Evolutionary conservation across 1,284 basidiomycete genomes (phyloP).

Genomic region (Tilletiopsis washingtonensis): DNA sequence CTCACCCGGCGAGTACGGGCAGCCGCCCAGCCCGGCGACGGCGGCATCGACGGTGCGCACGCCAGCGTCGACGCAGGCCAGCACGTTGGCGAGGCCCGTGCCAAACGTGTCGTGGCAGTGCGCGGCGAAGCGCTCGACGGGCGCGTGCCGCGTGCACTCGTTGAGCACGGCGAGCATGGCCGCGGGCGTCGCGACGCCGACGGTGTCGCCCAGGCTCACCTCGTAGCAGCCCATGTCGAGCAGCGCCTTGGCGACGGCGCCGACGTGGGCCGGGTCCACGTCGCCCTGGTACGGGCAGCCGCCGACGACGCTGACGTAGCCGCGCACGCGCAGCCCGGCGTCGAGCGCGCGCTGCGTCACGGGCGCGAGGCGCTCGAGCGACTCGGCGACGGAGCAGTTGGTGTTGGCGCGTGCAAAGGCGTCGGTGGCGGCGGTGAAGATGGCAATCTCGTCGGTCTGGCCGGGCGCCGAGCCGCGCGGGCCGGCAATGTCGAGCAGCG

Average conservation of each 20-base stretch:
- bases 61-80: slow-evolving; percentile 49
- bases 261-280: slow-evolving; percentile 62
- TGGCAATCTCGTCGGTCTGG: slow-evolving; percentile 70
- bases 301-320: slow-evolving; percentile 66
- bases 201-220: slow-evolving; percentile 83
- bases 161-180: slow-evolving; percentile 63
- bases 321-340: slow-evolving; percentile 66
- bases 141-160: slow-evolving; percentile 55
- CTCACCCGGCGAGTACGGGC: slow-evolving; percentile 83
- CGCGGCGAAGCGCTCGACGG: slow-evolving; percentile 11
- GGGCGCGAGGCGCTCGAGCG: slow-evolving; percentile 59
- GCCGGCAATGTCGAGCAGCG: slow-evolving; percentile 15
- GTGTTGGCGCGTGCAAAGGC: slow-evolving; percentile 75
- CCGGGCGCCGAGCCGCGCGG: not conserved
- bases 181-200: slow-evolving; percentile 72
- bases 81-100: slow-evolving; percentile 57
- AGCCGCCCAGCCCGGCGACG: slow-evolving; percentile 82
- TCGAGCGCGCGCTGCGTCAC: slow-evolving; percentile 61
- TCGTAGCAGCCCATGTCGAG: slow-evolving; percentile 90
- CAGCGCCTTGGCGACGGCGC: slow-evolving; percentile 64
- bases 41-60: slow-evolving; percentile 56
- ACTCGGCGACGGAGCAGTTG: slow-evolving; percentile 67
- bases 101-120: slow-evolving; percentile 90
- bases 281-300: slow-evolving; percentile 77
- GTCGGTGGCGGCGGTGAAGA: slow-evolving; percentile 84